Conservation (phyloP, 1,284 basidiomycete species). For the Naganishia liquefaciens region DNA sequence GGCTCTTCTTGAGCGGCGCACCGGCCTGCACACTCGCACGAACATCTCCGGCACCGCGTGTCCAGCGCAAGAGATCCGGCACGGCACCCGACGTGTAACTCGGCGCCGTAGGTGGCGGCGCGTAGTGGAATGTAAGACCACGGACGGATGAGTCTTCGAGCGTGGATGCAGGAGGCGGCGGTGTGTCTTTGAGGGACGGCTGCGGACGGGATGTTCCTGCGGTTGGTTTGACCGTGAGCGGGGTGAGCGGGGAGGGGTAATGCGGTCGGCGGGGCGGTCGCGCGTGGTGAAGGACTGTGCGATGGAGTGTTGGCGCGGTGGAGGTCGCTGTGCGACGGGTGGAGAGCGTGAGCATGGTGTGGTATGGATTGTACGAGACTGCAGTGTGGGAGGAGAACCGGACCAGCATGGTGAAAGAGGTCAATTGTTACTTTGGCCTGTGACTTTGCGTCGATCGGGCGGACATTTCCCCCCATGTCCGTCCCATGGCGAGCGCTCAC, state of each 20-base stretch:
- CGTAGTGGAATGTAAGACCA: constrained; percentile 45
- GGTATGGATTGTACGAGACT: background rate
- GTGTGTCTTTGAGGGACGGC: constrained; percentile 27
- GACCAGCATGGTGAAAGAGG: too few relatives aligned
- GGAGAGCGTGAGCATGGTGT: constrained; percentile 21
- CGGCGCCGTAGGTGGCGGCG: constrained; percentile 48
- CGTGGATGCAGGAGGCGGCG: constrained; percentile 27
- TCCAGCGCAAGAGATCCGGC: constrained; percentile 46
- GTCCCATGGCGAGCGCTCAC: too few relatives aligned
- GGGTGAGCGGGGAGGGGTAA: constrained; percentile 41
- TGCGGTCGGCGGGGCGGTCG: constrained; percentile 45
- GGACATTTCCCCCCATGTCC: background rate
- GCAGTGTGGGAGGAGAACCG: background rate
- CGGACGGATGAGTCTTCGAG: constrained; percentile 24
- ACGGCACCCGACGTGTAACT: constrained; percentile 45
- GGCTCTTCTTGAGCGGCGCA: constrained; percentile 40
- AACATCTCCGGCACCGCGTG: constrained; percentile 37
- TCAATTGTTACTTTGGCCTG: background rate
- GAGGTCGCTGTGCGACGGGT: background rate
- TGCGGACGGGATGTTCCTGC: constrained; percentile 45
- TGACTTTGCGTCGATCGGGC: constrained; percentile 9
- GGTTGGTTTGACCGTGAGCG: constrained; percentile 40
- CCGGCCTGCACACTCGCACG: constrained; percentile 20
- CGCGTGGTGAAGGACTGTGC: constrained; percentile 36
- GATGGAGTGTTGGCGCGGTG: constrained; percentile 1